Evolutionary conservation across 371 early-diverging fungal genomes (phyloP), one percentile per base, ranked within the genome.

Genomic region (Parasitella parasitica): DNA sequence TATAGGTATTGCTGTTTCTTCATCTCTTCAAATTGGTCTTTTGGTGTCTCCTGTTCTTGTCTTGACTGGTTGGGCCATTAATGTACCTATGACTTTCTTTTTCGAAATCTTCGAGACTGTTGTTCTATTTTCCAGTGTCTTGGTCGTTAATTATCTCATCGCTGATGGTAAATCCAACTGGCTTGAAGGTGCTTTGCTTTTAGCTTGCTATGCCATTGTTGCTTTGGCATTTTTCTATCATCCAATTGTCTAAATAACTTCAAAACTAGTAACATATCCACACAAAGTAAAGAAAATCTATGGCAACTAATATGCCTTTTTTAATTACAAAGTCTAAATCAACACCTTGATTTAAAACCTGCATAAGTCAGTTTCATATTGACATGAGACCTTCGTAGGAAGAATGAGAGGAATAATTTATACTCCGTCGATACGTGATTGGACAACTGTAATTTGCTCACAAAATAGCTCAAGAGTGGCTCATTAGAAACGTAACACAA

Each of bases 21-120:
- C 93, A 4, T 89, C 89, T 34, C 87, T 94, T 73, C 95, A 96
- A 72, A 93, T 96, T 54, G 91, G 94, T 4, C 78, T 96, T 34
- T 83, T 95, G 32, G 94, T 95, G 7, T 90, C 91, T 15, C 97
- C 96, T 6, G 66, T 95, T 24, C 69, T 91, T 50, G 94, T 94
- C 38, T 77, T 96, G 54, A 73, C 89, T 6, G 95, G 96, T 5
- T 97, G 97, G 96, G 81, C 86, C 53, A 90, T 94, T 54, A 66
- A 54, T 53, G 77, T 86, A 59, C 87, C 84, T 4, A 84, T 96
- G 85, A 89, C 89, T 13, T 78, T 97, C 34, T 87, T 84, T 67
- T 96, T 97, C 64, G 82, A 87, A 34, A 75, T 84, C 26, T 92
- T 94, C 72, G 93, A 95, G 69, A 91, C 92, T 3, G 83, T 84